Base-by-base conservation (phyloP, 1,284 basidiomycete species). In the Ceratobasidium sp. region DNA sequence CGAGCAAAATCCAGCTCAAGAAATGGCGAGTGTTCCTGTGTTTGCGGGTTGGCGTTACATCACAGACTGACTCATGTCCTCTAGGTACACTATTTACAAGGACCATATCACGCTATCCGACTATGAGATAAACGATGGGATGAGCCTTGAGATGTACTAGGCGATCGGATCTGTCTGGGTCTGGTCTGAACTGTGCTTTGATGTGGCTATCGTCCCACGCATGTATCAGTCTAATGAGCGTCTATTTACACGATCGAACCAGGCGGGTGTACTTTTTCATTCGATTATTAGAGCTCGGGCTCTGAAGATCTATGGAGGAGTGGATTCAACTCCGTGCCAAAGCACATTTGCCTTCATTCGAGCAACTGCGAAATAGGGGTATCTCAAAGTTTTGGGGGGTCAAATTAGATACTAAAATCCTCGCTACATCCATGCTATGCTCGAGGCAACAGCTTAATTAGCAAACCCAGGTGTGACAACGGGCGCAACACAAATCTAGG, bases 101-200 rank as follows among this genome's bases (percentile, higher is more conserved):
- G 95, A 97, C 81, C 94, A 98, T 81, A 97, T 99, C 80, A 94
- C 94, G 5, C 87, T 99, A 16, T 83, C 87, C 53, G 98, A 99
- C 83, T 99, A 98, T 80, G 96, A 98, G 84, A 96, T 96, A 76
- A 84, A 95, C 80, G 94, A 97, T 81, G 95, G 95, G 43, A 95
- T 95, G 93, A 95, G 93, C 82, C 84, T 96, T 81, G 94, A 96
- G 85, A 91, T 96, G 93, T 95, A 96, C 82, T 96, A 82, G 29
- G 19, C 19, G 39, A 29, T 27, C 29, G 58, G 24, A 79, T 58
- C 27, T 22, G 19, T 6, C 5, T 24, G 54, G 54, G 51, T 43
- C 29, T 6, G 53, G 9, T 31, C 53, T 1, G 53, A 24, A 11
- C 31, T 31, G 11, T 31, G 27, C 19, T 22, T 1, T 16, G 53